A percentile compares a stretch with the other conserved stretches of the same genome.
Conservation (phyloP, 208 protist genomes). For the Trypanosoma scelopori region DNA sequence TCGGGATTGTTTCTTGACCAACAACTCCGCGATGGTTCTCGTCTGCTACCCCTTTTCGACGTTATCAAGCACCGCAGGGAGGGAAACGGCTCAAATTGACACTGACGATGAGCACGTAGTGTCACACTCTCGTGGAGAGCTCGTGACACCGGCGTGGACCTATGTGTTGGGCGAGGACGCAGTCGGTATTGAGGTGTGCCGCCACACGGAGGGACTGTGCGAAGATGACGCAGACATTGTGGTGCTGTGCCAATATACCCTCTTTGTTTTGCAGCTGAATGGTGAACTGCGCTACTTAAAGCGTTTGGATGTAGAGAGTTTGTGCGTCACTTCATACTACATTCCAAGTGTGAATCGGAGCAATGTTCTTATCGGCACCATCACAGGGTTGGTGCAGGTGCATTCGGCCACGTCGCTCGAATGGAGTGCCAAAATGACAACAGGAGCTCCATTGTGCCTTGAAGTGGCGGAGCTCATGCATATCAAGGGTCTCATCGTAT, state of each 20-base stretch:
- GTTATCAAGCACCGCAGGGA: conserved; percentile 30
- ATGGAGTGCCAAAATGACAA: conserved; percentile 78
- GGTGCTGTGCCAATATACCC: conserved; percentile 69
- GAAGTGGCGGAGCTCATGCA: conserved; percentile 59
- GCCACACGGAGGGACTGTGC: conserved; percentile 40
- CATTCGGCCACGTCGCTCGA: conserved; percentile 84
- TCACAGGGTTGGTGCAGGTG: conserved; percentile 71
- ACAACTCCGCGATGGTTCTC: conserved; percentile 79
- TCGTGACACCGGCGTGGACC: conserved; percentile 45
- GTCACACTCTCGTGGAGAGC: not conserved
- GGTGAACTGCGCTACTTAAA: conserved; percentile 51
- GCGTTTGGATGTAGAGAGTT: conserved; percentile 75
- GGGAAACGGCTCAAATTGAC: not conserved
- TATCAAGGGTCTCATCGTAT: conserved; percentile 78
- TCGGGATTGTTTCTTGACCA: conserved; percentile 70
- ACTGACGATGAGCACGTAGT: conserved; percentile 19
- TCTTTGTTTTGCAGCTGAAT: conserved; percentile 67
- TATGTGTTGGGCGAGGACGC: conserved; percentile 89
- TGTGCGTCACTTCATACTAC: conserved; percentile 59
- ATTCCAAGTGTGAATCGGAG: conserved; percentile 42
- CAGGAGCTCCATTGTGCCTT: conserved; percentile 53
- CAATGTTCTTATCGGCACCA: conserved; percentile 86
- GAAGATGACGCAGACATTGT: conserved; percentile 68
- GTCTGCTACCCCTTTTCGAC: conserved; percentile 78
- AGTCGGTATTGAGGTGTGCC: conserved; percentile 70